Evolutionary conservation across 495 filamentous ascomycete genomes (phyloP).

Genomic region (Choiromyces venosus): DNA sequence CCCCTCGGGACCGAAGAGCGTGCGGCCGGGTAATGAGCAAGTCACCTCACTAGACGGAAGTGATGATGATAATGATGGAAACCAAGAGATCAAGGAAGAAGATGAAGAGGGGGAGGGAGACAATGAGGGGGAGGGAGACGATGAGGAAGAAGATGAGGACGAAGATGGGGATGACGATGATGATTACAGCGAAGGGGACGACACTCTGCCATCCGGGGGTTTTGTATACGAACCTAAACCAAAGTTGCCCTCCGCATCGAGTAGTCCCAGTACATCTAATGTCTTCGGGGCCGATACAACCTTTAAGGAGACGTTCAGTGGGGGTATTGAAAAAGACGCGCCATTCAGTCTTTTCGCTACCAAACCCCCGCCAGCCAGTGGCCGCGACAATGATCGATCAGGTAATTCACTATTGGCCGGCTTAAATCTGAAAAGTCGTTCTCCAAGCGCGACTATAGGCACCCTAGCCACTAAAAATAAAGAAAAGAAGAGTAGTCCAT

Average conservation of each 20-base stretch:
- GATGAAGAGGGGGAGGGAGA: slow-evolving; percentile 36
- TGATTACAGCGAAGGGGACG: slow-evolving; percentile 26
- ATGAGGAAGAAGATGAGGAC: slow-evolving; percentile 46
- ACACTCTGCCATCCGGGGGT: slow-evolving; percentile 22
- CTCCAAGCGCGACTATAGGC: slow-evolving; percentile 5
- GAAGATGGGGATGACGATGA: slow-evolving; percentile 43
- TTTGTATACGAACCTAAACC: slow-evolving; percentile 50
- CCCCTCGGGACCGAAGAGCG: slow-evolving; percentile 42
- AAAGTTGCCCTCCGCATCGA: slow-evolving; percentile 31
- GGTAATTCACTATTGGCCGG: neutral
- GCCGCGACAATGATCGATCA: slow-evolving; percentile 19
- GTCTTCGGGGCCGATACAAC: slow-evolving; percentile 22
- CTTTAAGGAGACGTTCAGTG: slow-evolving; percentile 27
- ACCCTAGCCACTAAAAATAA: slow-evolving; percentile 13
- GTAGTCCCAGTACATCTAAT: slow-evolving; percentile 19
- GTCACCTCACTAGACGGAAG: slow-evolving; percentile 26
- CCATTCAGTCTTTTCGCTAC: slow-evolving; percentile 28
- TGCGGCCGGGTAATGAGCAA: slow-evolving; percentile 44
- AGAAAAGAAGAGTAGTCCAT: slow-evolving; percentile 19
- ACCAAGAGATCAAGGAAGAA: slow-evolving; percentile 42
- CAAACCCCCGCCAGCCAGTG: neutral
- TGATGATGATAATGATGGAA: slow-evolving; percentile 40
- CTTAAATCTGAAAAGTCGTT: slow-evolving; percentile 10
- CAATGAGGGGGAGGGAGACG: slow-evolving; percentile 41
- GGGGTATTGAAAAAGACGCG: slow-evolving; percentile 23